Percentiles rank a stretch among this genome's conserved stretches.
Evolutionary conservation across 208 protist species (phyloP).

Genomic region (Leishmania martiniquensis): DNA sequence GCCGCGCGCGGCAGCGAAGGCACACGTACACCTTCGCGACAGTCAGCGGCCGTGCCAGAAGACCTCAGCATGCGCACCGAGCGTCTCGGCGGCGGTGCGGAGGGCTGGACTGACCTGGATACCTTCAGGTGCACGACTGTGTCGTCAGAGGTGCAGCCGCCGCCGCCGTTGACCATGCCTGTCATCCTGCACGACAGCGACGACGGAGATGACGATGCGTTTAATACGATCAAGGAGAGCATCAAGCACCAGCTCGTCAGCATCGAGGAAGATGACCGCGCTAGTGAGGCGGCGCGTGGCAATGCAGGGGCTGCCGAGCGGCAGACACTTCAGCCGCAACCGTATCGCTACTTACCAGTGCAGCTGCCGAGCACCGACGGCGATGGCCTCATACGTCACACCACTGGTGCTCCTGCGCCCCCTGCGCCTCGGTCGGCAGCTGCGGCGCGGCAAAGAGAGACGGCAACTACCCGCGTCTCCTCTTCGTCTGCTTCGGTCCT

Average conservation of each 20-base stretch:
- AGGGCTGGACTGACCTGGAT: neutral
- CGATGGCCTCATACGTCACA: neutral
- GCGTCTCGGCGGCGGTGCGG: neutral
- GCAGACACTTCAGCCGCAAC: neutral
- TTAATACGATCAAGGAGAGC: conserved; percentile 5
- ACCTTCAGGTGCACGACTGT: neutral
- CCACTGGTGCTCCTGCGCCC: neutral
- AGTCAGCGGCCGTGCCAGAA: neutral
- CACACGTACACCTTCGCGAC: neutral
- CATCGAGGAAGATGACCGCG: conserved; percentile 9
- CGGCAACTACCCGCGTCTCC: neutral
- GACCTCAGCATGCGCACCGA: neutral
- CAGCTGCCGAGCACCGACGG: neutral
- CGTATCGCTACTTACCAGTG: neutral
- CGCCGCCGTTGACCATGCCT: neutral
- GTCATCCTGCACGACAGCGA: conserved; percentile 3
- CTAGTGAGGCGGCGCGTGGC: neutral
- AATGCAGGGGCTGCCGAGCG: neutral
- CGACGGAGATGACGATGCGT: conserved; percentile 2
- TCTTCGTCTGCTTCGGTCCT: neutral
- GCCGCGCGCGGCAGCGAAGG: neutral
- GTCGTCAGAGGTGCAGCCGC: neutral
- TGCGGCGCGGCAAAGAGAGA: neutral
- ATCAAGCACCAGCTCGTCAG: conserved; percentile 10
- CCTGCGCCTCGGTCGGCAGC: conserved; percentile 8